A percentile compares a stretch with the other conserved stretches of the same genome.
Conservation (phyloP, 495 filamentous ascomycete species). For the Aspergillus cavernicola region DNA sequence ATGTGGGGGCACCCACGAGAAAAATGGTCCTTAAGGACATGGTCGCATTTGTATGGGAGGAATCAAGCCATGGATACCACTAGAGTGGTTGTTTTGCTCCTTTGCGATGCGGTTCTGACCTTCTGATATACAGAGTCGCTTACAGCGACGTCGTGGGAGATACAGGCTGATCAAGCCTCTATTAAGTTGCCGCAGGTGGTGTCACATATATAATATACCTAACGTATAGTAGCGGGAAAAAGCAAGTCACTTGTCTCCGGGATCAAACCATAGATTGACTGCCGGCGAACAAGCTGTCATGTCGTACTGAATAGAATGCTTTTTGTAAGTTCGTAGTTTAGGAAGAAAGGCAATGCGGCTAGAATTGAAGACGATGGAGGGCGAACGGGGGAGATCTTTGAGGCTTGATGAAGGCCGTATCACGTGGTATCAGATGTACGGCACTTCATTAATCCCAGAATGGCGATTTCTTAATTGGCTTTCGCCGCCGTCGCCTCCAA, state of each 20-base stretch:
- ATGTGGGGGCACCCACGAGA: slow-evolving; percentile 60
- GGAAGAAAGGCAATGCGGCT: no score
- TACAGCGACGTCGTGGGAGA: no score
- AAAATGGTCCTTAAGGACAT: slow-evolving; percentile 54
- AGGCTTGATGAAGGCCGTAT: no score
- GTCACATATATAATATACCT: background rate
- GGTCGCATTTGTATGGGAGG: background rate
- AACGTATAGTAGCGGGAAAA: background rate
- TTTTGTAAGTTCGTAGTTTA: background rate
- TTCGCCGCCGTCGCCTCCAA: slow-evolving; percentile 36
- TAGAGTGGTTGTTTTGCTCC: background rate
- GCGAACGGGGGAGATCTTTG: background rate
- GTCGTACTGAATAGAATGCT: background rate
- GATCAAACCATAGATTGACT: slow-evolving; percentile 15
- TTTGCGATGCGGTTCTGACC: background rate
- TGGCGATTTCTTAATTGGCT: slow-evolving; percentile 27
- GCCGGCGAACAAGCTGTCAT: background rate
- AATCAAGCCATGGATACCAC: slow-evolving; percentile 2
- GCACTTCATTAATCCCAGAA: slow-evolving; percentile 16
- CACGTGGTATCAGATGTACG: slow-evolving; percentile 16
- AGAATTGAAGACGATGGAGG: background rate
- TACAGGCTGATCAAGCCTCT: no score
- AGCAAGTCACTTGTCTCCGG: background rate
- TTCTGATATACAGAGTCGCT: no score
- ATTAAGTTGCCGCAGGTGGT: no score